Percentiles rank a stretch among this genome's conserved stretches.
phyloP scores from a whole-genome alignment of 2,329 filamentous ascomycete genomes.

The Ascochyta fabae region DNA sequence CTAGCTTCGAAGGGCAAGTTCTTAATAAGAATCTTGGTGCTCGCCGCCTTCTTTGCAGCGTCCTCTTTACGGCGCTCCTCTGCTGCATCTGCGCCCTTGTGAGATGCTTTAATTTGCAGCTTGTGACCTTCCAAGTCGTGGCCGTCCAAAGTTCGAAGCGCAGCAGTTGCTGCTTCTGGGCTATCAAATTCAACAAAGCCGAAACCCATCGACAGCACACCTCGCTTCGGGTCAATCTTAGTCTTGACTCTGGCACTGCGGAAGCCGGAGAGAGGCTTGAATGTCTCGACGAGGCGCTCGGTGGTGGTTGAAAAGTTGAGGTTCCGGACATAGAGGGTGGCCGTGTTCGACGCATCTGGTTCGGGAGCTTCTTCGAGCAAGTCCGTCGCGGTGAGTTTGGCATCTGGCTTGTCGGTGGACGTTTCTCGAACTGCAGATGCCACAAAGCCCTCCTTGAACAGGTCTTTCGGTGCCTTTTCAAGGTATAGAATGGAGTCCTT shows the following conservation, averaged over 20 bases:
- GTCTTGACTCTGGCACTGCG: constrained; percentile 90
- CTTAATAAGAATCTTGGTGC: constrained; percentile 96
- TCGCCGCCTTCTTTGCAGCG: constrained; percentile 77
- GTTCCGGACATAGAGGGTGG: constrained; percentile 92
- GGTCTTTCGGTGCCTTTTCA: constrained; percentile 86
- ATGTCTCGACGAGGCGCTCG: constrained; percentile 75
- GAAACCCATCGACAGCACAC: constrained; percentile 91
- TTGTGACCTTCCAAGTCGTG: constrained; percentile 86
- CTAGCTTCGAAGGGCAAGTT: constrained; percentile 92
- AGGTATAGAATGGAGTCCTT: constrained; percentile 91
- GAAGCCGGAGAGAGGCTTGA: constrained; percentile 84
- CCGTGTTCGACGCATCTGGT: constrained; percentile 66
- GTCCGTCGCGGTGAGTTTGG: constrained; percentile 72
- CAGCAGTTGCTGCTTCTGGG: constrained; percentile 78
- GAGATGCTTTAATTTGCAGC: constrained; percentile 82
- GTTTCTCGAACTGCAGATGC: constrained; percentile 45
- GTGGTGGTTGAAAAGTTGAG: constrained; percentile 90
- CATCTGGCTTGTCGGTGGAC: constrained; percentile 32
- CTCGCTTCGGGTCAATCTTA: constrained; percentile 89
- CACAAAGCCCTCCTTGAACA: constrained; percentile 63
- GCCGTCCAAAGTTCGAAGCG: constrained; percentile 85
- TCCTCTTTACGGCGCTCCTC: constrained; percentile 86
- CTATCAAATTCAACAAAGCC: constrained; percentile 90
- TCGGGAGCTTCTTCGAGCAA: constrained; percentile 66
- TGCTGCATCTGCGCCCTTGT: constrained; percentile 85